Percentiles rank a stretch among this genome's conserved stretches.
phyloP scores from a whole-genome alignment of 225 moss, liverwort and hornwort species.

The Anthoceros angustus region DNA sequence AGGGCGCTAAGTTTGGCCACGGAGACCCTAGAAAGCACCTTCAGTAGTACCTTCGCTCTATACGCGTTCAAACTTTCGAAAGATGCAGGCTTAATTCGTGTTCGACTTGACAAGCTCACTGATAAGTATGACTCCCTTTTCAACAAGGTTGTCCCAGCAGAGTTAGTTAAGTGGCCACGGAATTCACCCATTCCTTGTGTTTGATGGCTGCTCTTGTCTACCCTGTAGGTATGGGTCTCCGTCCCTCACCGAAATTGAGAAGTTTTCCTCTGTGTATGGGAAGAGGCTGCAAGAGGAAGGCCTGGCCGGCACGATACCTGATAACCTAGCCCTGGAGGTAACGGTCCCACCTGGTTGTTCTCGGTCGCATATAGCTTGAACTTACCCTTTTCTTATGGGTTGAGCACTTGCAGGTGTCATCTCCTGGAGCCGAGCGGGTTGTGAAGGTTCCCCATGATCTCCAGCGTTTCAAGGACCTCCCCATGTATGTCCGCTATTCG shows the following conservation, averaged over 20 bases:
- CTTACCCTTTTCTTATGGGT: neutral
- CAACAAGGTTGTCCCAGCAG: neutral
- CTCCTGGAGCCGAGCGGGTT: conserved; percentile 91
- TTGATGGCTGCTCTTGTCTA: neutral
- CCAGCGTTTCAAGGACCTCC: conserved; percentile 72
- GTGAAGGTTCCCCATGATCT: conserved; percentile 65
- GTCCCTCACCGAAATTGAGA: conserved; percentile 60
- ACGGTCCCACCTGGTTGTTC: neutral
- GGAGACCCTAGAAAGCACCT: conserved; percentile 31
- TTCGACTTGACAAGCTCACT: conserved; percentile 81
- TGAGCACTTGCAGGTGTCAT: conserved; percentile 43
- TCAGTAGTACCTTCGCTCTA: conserved; percentile 45
- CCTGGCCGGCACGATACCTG: conserved; percentile 32
- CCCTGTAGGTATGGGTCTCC: conserved; percentile 80
- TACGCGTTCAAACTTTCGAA: conserved; percentile 75
- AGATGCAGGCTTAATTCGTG: conserved; percentile 41
- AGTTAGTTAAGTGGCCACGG: neutral
- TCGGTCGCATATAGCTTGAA: neutral
- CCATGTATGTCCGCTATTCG: conserved; percentile 77
- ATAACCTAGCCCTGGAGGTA: conserved; percentile 62
- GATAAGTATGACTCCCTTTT: conserved; percentile 34
- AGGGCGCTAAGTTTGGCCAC: conserved; percentile 43
- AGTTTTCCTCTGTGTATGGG: conserved; percentile 42
- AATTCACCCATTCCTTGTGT: neutral
- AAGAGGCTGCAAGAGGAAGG: conserved; percentile 39